These are phyloP conservation scores for Aspergillus pseudoterreus DNA, from an alignment of 2,329 filamentous ascomycete genomes.

Conservation along the genomic window DNA sequence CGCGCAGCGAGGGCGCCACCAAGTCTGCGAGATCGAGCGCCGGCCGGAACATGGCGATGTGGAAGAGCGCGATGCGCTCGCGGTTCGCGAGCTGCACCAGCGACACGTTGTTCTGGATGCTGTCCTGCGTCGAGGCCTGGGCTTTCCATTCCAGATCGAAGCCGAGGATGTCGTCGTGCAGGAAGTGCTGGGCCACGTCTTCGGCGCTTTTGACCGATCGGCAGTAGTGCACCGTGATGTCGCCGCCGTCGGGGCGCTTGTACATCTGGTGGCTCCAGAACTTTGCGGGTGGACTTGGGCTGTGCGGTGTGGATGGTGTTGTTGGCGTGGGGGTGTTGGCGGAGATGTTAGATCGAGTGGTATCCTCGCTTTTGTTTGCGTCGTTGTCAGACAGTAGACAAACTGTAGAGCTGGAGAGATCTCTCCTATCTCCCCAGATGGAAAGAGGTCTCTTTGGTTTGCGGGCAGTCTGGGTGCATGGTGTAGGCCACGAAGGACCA, in stretches of 20 bases:
- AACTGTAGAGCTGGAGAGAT: not conserved
- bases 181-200: constrained; percentile 61
- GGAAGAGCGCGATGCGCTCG: constrained; percentile 74
- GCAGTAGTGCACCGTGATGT: constrained; percentile 75
- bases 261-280: constrained; percentile 41
- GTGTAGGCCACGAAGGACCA: no score
- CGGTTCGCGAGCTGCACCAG: constrained; percentile 79
- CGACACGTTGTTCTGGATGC: constrained; percentile 67
- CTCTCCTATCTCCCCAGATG: not conserved
- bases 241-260: constrained; percentile 46
- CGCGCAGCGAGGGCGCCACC: constrained; percentile 66
- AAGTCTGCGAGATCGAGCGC: constrained; percentile 48
- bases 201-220: constrained; percentile 65
- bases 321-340: not conserved
- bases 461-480: no score
- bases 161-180: constrained; percentile 68
- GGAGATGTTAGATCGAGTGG: not conserved
- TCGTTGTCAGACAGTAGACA: not conserved
- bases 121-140: constrained; percentile 44
- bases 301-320: not conserved
- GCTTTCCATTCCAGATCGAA: constrained; percentile 85
- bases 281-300: constrained; percentile 5
- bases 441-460: not conserved
- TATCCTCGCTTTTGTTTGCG: not conserved
- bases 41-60: constrained; percentile 63